Evolutionary conservation across 2,329 filamentous ascomycete genomes (phyloP), one percentile per base, ranked within the genome.

Genomic region (Trichocomaceae sp.): DNA sequence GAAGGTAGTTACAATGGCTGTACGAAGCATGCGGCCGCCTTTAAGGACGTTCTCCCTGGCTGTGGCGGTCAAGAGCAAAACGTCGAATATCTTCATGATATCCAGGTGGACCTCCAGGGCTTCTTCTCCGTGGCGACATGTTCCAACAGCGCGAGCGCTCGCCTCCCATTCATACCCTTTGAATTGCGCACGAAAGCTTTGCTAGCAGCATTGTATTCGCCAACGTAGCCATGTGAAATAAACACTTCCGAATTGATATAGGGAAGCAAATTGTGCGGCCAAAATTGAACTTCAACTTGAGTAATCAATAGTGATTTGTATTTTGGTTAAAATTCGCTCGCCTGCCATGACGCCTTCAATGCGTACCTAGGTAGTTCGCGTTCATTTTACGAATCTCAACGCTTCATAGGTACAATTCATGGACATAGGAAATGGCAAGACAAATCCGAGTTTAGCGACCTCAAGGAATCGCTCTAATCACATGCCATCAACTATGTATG

Each of bases 241-340:
- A 92, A 97, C 0, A 89, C 91, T 68, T 99, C n/a, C 92, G 0
- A 99, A 80, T 67, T 96, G 90, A 65, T 97, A 99, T 13, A 89
- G 82, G 1, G 96, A 82, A 0, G 83, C 73, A 58, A 90, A 96
- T 0, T 82, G 74, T 3, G 92, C 75, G 53, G 71, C 60, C 29
- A 75, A 62, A 59, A 72, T 69, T 10, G 59, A 61, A 20, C 66
- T 58, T 20, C 69, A 57, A 60, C 61, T 60, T 35, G 73, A 59
- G 26, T 71, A 70, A 22, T 74, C 57, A 60, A 61, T 54, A 52
- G 76, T 59, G 52, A 41, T 66, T 5, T 57, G 50, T 26, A n/a
- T n/a, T n/a, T n/a, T n/a, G n/a, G n/a, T n/a, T n/a, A n/a, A n/a
- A n/a, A n/a, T n/a, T n/a, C n/a, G n/a, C n/a, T n/a, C n/a, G n/a